Conservation (phyloP, 306 rosid genomes). For the Lithocarpus polystachyus region DNA sequence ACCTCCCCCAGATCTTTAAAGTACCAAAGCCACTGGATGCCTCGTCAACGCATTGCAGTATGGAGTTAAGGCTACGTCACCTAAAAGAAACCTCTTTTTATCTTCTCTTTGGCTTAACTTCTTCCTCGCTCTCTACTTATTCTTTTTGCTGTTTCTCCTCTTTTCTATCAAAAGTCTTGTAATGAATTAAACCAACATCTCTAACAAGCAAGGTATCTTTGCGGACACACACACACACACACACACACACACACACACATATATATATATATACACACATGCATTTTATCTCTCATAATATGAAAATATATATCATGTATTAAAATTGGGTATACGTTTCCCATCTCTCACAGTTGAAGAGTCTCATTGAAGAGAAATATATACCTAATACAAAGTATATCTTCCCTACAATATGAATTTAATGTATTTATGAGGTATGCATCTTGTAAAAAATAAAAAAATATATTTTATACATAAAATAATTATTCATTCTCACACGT, state of each 20-base stretch:
- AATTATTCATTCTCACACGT: too few relatives aligned
- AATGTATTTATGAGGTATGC: too few relatives aligned
- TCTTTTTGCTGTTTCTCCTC: not conserved
- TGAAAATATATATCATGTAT: fast-evolving
- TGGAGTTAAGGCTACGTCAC: not conserved
- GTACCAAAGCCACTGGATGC: not conserved
- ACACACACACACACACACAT: too few relatives aligned
- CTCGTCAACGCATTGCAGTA: not conserved
- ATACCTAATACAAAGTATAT: too few relatives aligned
- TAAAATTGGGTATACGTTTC: fast-evolving
- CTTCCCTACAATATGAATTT: too few relatives aligned
- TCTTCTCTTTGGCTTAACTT: not conserved
- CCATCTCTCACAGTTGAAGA: fast-evolving
- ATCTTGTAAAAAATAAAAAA: too few relatives aligned
- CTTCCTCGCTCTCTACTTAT: not conserved
- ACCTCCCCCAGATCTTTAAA: not conserved
- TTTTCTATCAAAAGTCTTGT: not conserved
- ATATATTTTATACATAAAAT: too few relatives aligned
- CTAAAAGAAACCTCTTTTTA: too few relatives aligned
- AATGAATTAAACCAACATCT: not conserved
- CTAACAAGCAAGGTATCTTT: not conserved
- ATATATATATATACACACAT: too few relatives aligned
- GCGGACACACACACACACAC: too few relatives aligned
- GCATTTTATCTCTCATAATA: too few relatives aligned
- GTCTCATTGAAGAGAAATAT: too few relatives aligned